A percentile compares a stretch with the other conserved stretches of the same genome.
These are phyloP conservation scores for Aegilops speltoides DNA, from an alignment of 176 grass and related monocot genomes.

Conservation along the genomic window DNA sequence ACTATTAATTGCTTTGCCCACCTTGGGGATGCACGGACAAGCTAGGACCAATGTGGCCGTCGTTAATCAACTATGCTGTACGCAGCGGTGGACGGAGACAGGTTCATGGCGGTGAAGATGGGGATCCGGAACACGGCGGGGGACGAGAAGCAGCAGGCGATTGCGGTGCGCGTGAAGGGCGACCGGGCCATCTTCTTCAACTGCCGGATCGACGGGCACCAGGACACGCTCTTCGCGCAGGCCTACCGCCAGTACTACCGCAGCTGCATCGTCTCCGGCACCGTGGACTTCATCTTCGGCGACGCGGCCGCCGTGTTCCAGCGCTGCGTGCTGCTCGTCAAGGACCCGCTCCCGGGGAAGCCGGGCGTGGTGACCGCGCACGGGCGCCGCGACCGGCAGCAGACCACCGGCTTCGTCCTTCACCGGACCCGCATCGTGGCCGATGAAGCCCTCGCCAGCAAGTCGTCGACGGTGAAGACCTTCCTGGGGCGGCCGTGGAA, in stretches of 20 bases:
- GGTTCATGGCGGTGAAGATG: slow-evolving; percentile 61
- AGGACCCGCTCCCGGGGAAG: slow-evolving; percentile 51
- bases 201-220: slow-evolving; percentile 85
- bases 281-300: slow-evolving; percentile 89
- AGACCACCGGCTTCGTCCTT: slow-evolving; percentile 82
- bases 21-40: not conserved
- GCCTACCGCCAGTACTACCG: slow-evolving; percentile 88
- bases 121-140: slow-evolving; percentile 86
- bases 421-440: slow-evolving; percentile 61
- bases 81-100: slow-evolving; percentile 65
- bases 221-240: slow-evolving; percentile 88
- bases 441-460: slow-evolving; percentile 34
- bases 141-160: slow-evolving; percentile 56
- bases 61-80: not conserved
- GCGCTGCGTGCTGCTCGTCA: slow-evolving; percentile 67
- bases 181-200: slow-evolving; percentile 75
- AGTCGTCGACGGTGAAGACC: not conserved
- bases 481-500: slow-evolving; percentile 86
- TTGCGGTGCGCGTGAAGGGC: slow-evolving; percentile 71
- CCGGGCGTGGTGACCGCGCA: slow-evolving; percentile 73
- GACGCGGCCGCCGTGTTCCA: slow-evolving; percentile 85
- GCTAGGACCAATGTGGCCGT: not conserved
- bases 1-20: not conserved
- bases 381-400: slow-evolving; percentile 56
- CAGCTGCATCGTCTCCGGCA: slow-evolving; percentile 80